Conservation (phyloP, 257 asterid genomes). For the Forsythia viridissima region DNA sequence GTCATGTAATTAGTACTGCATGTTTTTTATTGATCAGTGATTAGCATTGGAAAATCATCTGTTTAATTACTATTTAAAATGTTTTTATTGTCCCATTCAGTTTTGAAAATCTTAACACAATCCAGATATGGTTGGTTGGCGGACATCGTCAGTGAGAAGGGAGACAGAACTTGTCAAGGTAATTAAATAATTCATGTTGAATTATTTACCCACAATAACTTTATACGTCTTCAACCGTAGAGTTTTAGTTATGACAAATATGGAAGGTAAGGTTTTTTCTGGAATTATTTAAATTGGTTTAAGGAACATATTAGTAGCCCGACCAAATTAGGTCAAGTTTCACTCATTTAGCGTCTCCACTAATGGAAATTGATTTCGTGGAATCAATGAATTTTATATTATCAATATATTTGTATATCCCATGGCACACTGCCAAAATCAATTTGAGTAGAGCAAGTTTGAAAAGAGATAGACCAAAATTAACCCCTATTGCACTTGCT, state of each 20-base stretch:
- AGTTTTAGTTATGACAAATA: background rate
- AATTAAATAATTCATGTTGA: background rate
- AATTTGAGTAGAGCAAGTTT: too few species aligned
- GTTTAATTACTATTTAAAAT: background rate
- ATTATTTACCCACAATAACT: background rate
- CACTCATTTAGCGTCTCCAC: background rate
- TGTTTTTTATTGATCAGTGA: background rate
- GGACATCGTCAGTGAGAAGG: conserved; percentile 55
- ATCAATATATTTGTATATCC: too few species aligned
- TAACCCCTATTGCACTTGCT: too few species aligned
- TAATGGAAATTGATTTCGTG: background rate
- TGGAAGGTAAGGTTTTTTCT: background rate
- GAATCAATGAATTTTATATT: background rate
- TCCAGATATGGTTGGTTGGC: conserved; percentile 63
- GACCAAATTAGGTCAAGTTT: background rate
- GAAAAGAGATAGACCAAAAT: too few species aligned
- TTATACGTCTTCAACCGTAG: background rate
- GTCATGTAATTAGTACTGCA: background rate
- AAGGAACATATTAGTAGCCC: background rate
- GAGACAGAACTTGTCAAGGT: conserved; percentile 53
- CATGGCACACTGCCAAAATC: too few species aligned
- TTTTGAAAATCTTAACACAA: conserved; percentile 27
- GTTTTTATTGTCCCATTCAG: conserved; percentile 23
- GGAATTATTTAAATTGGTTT: background rate
- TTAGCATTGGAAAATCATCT: background rate